A percentile compares a stretch with the other conserved stretches of the same genome.
Evolutionary conservation across 306 rosid genomes (phyloP).

Genomic region (Lablab purpureus): DNA sequence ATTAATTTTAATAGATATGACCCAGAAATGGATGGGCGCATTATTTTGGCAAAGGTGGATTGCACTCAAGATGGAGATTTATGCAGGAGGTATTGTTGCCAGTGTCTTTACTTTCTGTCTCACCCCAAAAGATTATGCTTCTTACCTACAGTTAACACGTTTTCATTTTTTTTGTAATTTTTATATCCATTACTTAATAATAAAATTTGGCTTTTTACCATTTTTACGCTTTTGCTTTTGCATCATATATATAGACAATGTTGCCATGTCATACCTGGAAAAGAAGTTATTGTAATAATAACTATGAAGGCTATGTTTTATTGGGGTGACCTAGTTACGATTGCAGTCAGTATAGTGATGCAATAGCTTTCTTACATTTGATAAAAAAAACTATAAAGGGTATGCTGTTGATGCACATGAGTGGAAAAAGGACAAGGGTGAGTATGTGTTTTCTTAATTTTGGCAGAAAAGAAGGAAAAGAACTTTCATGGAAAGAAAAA

Average conservation of each 20-base stretch:
- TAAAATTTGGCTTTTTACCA: constrained; percentile 2
- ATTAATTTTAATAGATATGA: constrained; percentile 71
- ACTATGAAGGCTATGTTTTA: background rate
- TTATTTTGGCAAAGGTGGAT: constrained; percentile 82
- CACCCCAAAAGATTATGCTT: background rate
- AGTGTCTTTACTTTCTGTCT: constrained; percentile 11
- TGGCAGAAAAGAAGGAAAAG: constrained; percentile 12
- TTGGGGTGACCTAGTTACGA: too few relatives aligned
- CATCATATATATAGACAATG: constrained; percentile 31
- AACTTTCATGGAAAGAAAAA: constrained; percentile 23
- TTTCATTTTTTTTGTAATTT: background rate
- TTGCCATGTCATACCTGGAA: constrained; percentile 5
- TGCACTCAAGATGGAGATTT: constrained; percentile 83
- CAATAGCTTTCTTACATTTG: too few relatives aligned
- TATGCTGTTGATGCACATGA: constrained; percentile 19
- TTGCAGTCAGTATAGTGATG: too few relatives aligned
- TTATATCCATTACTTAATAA: background rate
- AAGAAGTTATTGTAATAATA: constrained; percentile 2
- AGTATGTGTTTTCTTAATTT: background rate
- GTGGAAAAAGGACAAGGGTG: constrained; percentile 18
- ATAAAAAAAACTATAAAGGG: too few relatives aligned
- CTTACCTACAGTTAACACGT: constrained; percentile 24
- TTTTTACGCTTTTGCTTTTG: constrained; percentile 20
- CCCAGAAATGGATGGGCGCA: constrained; percentile 93
- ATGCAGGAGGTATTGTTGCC: constrained; percentile 78